Conservation (phyloP, 2,329 filamentous ascomycete species). For the Cryphonectria naterciae region DNA sequence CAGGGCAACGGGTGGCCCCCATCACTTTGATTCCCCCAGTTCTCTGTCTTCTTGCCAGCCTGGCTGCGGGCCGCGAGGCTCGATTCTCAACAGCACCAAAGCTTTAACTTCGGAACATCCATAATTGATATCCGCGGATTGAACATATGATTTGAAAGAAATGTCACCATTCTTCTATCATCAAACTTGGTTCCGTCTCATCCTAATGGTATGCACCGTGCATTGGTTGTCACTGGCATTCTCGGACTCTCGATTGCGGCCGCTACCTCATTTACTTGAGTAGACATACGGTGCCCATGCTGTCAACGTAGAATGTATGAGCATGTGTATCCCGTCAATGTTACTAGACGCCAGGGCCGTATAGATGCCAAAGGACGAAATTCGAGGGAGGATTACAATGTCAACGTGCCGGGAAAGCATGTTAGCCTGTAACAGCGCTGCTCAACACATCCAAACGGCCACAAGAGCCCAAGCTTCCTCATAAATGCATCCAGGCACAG, state of each 20-base stretch:
- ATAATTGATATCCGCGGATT: neutral
- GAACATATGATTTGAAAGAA: neutral
- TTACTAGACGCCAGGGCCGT: neutral
- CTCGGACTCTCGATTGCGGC: neutral
- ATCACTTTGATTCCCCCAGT: neutral
- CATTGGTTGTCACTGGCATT: neutral
- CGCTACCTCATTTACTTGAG: neutral
- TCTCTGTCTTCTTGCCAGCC: conserved; percentile 14
- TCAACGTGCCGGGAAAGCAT: too few relatives aligned
- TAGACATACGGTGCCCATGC: neutral
- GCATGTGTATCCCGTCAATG: neutral
- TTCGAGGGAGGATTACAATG: neutral
- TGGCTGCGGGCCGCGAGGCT: neutral
- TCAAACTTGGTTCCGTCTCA: neutral
- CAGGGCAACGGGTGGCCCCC: neutral
- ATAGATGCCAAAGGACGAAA: neutral
- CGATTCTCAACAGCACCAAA: neutral
- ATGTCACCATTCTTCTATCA: neutral
- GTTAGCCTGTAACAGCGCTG: too few relatives aligned
- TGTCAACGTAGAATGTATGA: neutral
- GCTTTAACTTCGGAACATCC: neutral
- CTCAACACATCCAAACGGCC: too few relatives aligned
- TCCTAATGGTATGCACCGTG: neutral
- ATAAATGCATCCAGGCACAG: too few relatives aligned
- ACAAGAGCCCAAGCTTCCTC: too few relatives aligned